Evolutionary conservation across 306 rosid species (phyloP), one percentile per base, ranked within the genome.

Genomic region (Trifolium fragiferum): DNA sequence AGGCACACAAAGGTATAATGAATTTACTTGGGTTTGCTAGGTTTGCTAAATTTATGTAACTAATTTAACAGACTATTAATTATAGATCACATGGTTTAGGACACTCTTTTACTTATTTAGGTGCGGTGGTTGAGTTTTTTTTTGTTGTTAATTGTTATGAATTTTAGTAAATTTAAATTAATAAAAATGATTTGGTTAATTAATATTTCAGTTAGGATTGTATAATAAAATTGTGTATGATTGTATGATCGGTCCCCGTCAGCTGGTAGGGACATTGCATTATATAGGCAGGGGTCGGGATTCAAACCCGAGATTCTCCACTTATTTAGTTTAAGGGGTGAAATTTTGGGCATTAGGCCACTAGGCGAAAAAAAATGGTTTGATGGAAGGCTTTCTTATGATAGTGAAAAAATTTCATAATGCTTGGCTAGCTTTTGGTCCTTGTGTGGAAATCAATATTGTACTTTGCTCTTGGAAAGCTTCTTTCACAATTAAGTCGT

Each of bases 21-120:
- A 49, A 55, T 46, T 64, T 66, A 32, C 15, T 74, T 64, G 59
- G 55, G 53, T 72, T 43, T 40, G 58, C 61, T 47, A 51, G 80
- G 85, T 69, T 62, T 54, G 79, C 66, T 70, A 32, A 53, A 47
- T 46, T 69, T 68, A 23, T 65, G 53, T 12, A 60, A 57, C 69
- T 51, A 77, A 63, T 44, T 61, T 35, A 68, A 51, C 61, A 38
- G 70, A 58, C 37, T 38, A 76, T 76, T 68, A 40, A 63, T 62
- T 80, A 20, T 72, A 53, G 70, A 76, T 62, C 73, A 70, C 43
- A 58, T 16, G 62, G n/a, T 70, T 75, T 21, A n/a, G 75, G 61
- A 61, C 10, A 60, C 37, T 30, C 23, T 41, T 19, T 37, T 73
- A 40, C 67, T 66, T 27, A 20, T 61, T 75, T 37, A 41, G 66